A percentile compares a stretch with the other conserved stretches of the same genome.
phyloP scores from a whole-genome alignment of 2,329 filamentous ascomycete species.

The Orbilia oligospora region DNA sequence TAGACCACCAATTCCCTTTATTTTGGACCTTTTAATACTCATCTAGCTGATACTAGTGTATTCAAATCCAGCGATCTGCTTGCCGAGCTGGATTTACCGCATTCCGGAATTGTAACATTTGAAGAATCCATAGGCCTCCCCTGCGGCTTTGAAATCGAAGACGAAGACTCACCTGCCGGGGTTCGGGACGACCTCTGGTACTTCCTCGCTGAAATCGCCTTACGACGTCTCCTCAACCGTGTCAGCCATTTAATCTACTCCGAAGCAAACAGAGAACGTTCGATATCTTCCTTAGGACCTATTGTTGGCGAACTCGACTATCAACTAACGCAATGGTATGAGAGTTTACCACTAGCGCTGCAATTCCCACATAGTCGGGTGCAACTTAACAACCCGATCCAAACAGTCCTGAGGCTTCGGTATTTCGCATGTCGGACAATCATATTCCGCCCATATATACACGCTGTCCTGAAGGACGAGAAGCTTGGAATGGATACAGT shows the following conservation, averaged over 20 bases:
- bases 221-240: slow-evolving; percentile 81
- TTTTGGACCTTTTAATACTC: slow-evolving; percentile 54
- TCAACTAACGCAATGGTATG: slow-evolving; percentile 87
- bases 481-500: slow-evolving; percentile 78
- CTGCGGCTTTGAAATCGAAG: slow-evolving; percentile 79
- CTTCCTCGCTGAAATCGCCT: slow-evolving; percentile 84
- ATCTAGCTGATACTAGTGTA: slow-evolving; percentile 60
- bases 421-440: slow-evolving; percentile 90
- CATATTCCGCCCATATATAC: slow-evolving; percentile 86
- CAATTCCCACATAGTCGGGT: slow-evolving; percentile 82
- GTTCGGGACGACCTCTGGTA: slow-evolving; percentile 87
- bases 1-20: slow-evolving; percentile 61
- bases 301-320: slow-evolving; percentile 85
- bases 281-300: slow-evolving; percentile 80
- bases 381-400: slow-evolving; percentile 79
- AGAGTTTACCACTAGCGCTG: slow-evolving; percentile 79
- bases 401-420: slow-evolving; percentile 82
- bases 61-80: slow-evolving; percentile 74
- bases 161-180: slow-evolving; percentile 75
- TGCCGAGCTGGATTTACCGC: slow-evolving; percentile 83
- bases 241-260: slow-evolving; percentile 85
- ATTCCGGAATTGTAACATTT: slow-evolving; percentile 85
- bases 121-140: slow-evolving; percentile 85
- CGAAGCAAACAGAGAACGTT: slow-evolving; percentile 70
- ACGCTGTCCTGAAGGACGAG: slow-evolving; percentile 84